Base-by-base conservation (phyloP, 2,329 filamentous ascomycete species). In the Penicillium digitatum region DNA sequence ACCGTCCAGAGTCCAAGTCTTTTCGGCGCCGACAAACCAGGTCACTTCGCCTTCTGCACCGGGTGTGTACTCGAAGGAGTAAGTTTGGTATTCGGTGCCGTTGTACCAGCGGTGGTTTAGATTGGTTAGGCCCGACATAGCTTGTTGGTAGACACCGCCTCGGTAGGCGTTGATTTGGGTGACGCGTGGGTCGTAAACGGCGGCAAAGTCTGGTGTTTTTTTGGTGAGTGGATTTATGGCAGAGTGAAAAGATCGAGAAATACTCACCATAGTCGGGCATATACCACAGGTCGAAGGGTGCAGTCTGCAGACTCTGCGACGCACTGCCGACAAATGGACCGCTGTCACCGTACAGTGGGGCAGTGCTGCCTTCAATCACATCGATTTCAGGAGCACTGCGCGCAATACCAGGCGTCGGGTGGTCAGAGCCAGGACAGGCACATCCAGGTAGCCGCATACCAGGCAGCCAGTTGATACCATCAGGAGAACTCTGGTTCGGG, bases 371-470 rank as follows among this genome's bases (percentile, higher is more conserved):
- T 77, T 89, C 87, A 39, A 89, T 75, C 12, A 81, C 85, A 79
- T 89, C 87, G 57, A 89, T 87, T 76, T 89, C 87, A 0, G 87
- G 87, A 1, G 85, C 83, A 55, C 82, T 83, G 24, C 87, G 81
- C 48, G 86, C 86, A 45, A 76, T 83, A 14, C 87, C 86, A 8
- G 82, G 81, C 22, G 74, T 82, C 5, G 87, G 87, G 66, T 89
- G 87, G 62, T 88, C 85, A 62, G 83, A 77, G 16, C 78, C 79
- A 8, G 71, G 69, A 70, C 87, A 89, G 8, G 85, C 86, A 66
- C 87, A 89, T 10, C 84, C 84, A 7, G 86, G 86, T 14, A 89
- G 72, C 60, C 82, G 79, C 85, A 89, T 88, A 24, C 87, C 87
- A 11, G 87, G 87, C 1, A 89, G 76, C 60, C 73, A 85, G 67